Evolutionary conservation across 176 grass and related monocot species (phyloP), one percentile per base, ranked within the genome.

Genomic region (Thalia dealbata): DNA sequence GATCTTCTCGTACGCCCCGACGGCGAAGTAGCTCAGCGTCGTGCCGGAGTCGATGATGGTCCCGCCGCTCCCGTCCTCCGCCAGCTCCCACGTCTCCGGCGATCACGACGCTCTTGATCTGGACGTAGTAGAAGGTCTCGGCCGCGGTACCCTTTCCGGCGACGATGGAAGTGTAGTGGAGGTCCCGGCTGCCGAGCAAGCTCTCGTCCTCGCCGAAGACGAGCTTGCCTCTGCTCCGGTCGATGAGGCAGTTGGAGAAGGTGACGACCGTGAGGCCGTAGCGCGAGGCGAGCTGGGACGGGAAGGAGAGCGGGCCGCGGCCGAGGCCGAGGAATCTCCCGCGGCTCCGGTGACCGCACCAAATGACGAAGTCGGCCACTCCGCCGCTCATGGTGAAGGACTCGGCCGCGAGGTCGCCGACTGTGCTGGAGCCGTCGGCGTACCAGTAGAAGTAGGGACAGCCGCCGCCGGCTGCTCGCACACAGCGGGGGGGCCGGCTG

Each of bases 361-460:
- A 90, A 60, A 97, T 85, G 26, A 91, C 79, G 7, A 99, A 84
- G 75, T 68, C 77, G 10, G 85, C 81, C 9, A 99, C 83, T 71
- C 83, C 78, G 25, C 84, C 83, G 80, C 93, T 99, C 41, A 97
- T 83, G 13, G 87, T 91, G 85, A 99, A 93, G 6, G 95, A 76
- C 81, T 99, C 95, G 2, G 88, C 50, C 0, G 90, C 90, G 27
- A 99, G 90, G 79, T 99, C 87, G 43, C 95, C 95, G 18, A 90
- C 91, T 19, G 90, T 99, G 83, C 93, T 93, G 0, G 95, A 99
- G 50, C 52, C 76, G 87, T 99, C 95, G 11, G 87, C 95, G 66
- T 93, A 99, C 95, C 95, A 99, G 85, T 99, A 99, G 81, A 83
- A 93, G 76, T 99, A 99, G 0, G 90, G 87, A 81, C 95, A 99